A percentile compares a stretch with the other conserved stretches of the same genome.
Conservation (phyloP, 768 basidiomycete genomes). For the Termitomyces sp. region DNA sequence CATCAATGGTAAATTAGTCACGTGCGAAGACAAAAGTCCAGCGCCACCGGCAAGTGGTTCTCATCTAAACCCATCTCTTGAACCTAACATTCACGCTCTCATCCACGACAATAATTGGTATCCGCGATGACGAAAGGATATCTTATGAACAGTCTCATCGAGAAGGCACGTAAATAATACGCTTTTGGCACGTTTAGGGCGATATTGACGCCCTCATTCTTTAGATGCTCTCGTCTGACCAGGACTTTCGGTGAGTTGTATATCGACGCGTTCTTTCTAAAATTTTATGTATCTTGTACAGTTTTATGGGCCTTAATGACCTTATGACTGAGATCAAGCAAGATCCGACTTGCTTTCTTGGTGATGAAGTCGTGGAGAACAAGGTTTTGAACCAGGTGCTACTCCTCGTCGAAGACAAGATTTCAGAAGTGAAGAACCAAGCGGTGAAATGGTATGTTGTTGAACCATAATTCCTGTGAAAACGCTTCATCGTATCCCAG, state of each 20-base stretch:
- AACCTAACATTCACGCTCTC: neutral
- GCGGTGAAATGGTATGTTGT: slow-evolving; percentile 83
- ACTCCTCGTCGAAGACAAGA: slow-evolving; percentile 85
- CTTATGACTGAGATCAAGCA: slow-evolving; percentile 83
- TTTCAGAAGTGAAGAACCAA: slow-evolving; percentile 97
- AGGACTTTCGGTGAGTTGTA: slow-evolving; percentile 70
- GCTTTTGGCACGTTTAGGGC: slow-evolving; percentile 1
- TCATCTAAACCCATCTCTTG: neutral
- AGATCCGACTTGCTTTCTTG: slow-evolving; percentile 67
- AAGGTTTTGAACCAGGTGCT: slow-evolving; percentile 83
- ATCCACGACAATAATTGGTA: neutral
- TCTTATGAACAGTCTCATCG: slow-evolving; percentile 78
- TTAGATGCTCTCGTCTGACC: slow-evolving; percentile 87
- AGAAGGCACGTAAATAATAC: slow-evolving; percentile 47
- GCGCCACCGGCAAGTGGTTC: neutral
- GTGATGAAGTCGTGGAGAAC: slow-evolving; percentile 83
- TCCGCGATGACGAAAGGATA: slow-evolving; percentile 73
- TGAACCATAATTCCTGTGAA: neutral
- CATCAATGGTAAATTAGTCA: neutral
- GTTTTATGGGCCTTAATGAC: slow-evolving; percentile 97
- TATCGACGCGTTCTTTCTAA: slow-evolving; percentile 19
- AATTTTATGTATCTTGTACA: slow-evolving; percentile 24
- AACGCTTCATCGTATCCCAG: slow-evolving; percentile 34
- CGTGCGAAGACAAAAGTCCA: neutral
- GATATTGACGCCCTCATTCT: slow-evolving; percentile 7